Evolutionary conservation across 768 basidiomycete species (phyloP).

Genomic region (Amanita inopinata): DNA sequence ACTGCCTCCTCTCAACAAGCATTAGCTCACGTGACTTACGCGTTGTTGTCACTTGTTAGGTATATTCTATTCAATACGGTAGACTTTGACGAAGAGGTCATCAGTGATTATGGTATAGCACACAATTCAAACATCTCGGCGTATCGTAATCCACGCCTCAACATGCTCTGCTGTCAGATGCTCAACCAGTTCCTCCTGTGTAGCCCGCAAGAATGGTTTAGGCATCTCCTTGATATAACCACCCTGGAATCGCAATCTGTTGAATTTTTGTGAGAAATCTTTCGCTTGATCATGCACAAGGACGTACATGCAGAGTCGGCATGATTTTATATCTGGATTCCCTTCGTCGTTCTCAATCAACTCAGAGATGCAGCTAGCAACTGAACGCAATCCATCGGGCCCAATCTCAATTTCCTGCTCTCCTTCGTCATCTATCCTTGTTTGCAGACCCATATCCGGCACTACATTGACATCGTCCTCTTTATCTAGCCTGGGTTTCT

Average conservation of each 20-base stretch:
- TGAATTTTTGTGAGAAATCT: slow-evolving; percentile 1
- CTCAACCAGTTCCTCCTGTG: slow-evolving; percentile 32
- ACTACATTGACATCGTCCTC: slow-evolving; percentile 5
- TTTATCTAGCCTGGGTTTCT: slow-evolving; percentile 3
- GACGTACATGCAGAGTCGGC: slow-evolving; percentile 46
- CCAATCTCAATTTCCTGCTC: slow-evolving; percentile 28
- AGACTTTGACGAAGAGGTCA: too few species aligned
- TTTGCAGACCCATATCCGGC: slow-evolving; percentile 9
- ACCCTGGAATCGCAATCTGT: slow-evolving; percentile 26
- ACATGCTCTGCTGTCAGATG: slow-evolving; percentile 43
- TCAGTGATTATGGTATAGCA: background rate
- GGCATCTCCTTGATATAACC: slow-evolving; percentile 22
- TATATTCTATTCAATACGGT: too few species aligned
- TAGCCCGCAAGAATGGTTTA: slow-evolving; percentile 25
- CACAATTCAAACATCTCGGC: slow-evolving; percentile 12
- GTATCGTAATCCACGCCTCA: slow-evolving; percentile 37
- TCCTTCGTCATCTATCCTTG: slow-evolving; percentile 21
- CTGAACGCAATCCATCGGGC: slow-evolving; percentile 30
- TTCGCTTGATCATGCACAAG: background rate
- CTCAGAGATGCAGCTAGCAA: slow-evolving; percentile 31
- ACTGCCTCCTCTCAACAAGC: slow-evolving; percentile 11
- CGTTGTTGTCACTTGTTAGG: slow-evolving; percentile 26
- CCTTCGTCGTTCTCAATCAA: slow-evolving; percentile 29
- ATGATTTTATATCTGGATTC: slow-evolving; percentile 24
- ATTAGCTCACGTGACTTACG: slow-evolving; percentile 28